A percentile compares a stretch with the other conserved stretches of the same genome.
Evolutionary conservation across 306 rosid species (phyloP).

Genomic region (Cucumis hystrix): DNA sequence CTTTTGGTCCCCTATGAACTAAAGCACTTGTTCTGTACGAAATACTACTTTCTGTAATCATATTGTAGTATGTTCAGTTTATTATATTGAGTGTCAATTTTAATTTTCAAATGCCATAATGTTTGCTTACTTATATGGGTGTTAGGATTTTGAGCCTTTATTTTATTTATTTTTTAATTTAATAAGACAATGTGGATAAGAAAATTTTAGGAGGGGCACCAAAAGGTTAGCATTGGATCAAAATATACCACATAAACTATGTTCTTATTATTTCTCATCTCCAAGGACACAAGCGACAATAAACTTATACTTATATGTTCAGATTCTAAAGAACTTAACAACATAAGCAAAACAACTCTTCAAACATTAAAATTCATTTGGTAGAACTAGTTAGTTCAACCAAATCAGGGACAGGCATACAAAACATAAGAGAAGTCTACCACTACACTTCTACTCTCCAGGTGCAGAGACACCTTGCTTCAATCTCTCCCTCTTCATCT

Average conservation of each 20-base stretch:
- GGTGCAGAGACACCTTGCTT: slow-evolving; percentile 97
- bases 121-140: no score
- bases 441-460: slow-evolving; percentile 43
- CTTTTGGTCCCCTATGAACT: no score
- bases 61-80: no score
- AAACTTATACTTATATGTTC: not conserved
- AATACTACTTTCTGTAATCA: no score
- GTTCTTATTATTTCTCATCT: not conserved
- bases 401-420: not conserved
- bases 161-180: no score
- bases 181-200: no score
- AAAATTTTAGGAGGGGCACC: not conserved
- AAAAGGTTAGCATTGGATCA: not conserved
- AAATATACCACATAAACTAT: not conserved
- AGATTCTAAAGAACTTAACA: not conserved
- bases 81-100: no score
- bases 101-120: no score
- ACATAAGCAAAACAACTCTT: not conserved
- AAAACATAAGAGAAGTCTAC: not conserved
- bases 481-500: slow-evolving; percentile 84
- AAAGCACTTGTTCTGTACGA: no score
- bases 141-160: no score
- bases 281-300: not conserved
- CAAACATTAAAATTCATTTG: not conserved
- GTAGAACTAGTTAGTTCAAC: not conserved